Base-by-base conservation (phyloP, 2,329 filamentous ascomycete genomes). In the Colletotrichum somersetense region DNA sequence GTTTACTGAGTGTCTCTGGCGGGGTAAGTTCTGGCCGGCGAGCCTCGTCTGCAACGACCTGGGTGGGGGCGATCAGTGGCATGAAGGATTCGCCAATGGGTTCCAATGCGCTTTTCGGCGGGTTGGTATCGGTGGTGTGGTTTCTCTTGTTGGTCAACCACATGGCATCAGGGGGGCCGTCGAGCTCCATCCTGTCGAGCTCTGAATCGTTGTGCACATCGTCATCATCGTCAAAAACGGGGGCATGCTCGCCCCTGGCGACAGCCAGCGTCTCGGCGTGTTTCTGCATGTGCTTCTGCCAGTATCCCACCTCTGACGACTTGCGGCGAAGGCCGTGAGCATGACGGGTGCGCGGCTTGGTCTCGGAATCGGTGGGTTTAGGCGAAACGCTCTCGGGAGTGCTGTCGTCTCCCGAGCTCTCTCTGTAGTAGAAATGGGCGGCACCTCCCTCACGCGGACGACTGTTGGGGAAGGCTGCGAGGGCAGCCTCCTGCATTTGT, bases 201-300 rank as follows among this genome's bases (percentile, higher is more conserved):
- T 83, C 82, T n/a, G 82, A 82, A 67, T 84, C 82, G 62, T 82
- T 62, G n/a, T 68, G 52, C 12, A 35, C 30, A 30, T 61, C 63
- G 1, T 72, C 72, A 12, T 75, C 72, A n/a, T 80, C 76, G 23
- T 81, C 75, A 20, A 72, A 71, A 14, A 68, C 66, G 11, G 67
- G 72, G 10, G 62, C 66, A 23, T 70, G 72, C 26, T 75, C 74
- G 48, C 71, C 74, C 70, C 83, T 82, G 53, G 86, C 85, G 75
- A 86, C 82, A 73, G 90, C 87, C 61, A 91, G 80, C 76, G 91
- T 85, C 75, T 93, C 89, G 63, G 91, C 92, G 80, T 96, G 92
- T 76, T 91, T 88, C 76, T 93, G 92, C 92, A 96, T 93, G 76
- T 94, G 91, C 77, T 91, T 89, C 77, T 96, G 87, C 78, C 94